These are phyloP conservation scores for Fusarium sp. DNA, from an alignment of 2,329 filamentous ascomycete species.

Conservation along the genomic window DNA sequence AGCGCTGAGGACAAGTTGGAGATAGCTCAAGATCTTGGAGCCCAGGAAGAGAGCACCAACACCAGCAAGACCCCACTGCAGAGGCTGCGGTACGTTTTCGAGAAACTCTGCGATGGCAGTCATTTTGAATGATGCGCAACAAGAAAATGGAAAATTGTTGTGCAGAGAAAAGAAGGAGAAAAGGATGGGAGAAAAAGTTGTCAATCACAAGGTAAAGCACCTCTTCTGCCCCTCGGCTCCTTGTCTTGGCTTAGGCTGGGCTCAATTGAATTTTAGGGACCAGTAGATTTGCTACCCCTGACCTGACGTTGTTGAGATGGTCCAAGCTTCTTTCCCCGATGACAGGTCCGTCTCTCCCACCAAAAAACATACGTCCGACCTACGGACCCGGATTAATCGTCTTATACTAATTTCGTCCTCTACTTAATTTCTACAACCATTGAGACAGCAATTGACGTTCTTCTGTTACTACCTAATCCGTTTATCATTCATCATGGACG, in stretches of 20 bases:
- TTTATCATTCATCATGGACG: conserved; percentile 54
- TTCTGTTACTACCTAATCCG: background rate
- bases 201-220: conserved; percentile 17
- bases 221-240: conserved; percentile 40
- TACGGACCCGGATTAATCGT: background rate
- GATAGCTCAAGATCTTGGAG: conserved; percentile 66
- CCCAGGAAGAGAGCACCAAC: conserved; percentile 70
- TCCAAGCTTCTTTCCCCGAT: conserved; percentile 43
- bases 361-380: conserved; percentile 22
- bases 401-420: conserved; percentile 1
- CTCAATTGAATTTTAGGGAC: conserved; percentile 27
- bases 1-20: conserved; percentile 71
- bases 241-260: conserved; percentile 16
- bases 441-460: conserved; percentile 22
- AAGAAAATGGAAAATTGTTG: background rate
- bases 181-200: background rate
- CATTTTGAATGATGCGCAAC: conserved; percentile 38
- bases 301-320: conserved; percentile 47
- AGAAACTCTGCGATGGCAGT: conserved; percentile 44
- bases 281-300: conserved; percentile 34
- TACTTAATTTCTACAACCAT: background rate
- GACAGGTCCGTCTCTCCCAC: conserved; percentile 27
- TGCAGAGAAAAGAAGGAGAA: background rate
- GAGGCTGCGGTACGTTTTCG: conserved; percentile 55
- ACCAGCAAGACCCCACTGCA: conserved; percentile 59